Evolutionary conservation across 2,329 filamentous ascomycete species (phyloP), one percentile per base, ranked within the genome.

Genomic region (Dendrostoma leiphaemia): DNA sequence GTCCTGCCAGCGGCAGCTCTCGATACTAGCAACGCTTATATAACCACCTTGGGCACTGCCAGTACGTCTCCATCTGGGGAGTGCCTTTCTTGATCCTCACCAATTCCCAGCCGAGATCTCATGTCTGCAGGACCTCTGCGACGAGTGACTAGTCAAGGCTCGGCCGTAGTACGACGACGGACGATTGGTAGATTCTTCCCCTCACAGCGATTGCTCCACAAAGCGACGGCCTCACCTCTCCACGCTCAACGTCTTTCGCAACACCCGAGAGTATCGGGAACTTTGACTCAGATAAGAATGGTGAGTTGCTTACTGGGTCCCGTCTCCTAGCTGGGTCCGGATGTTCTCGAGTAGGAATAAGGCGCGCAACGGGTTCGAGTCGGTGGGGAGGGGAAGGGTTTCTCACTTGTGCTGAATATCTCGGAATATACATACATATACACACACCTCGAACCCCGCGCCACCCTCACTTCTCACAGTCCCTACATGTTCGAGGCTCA

Each of bases 261-360:
- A 24, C 38, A n/a, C n/a, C n/a, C n/a, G n/a, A n/a, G n/a, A n/a
- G n/a, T n/a, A n/a, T n/a, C n/a, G n/a, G n/a, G n/a, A n/a, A n/a
- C n/a, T n/a, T n/a, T n/a, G n/a, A n/a, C n/a, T n/a, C 56, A 58
- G 23, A 48, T 37, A 23, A 59, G 46, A 51, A 59, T 59, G 58
- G 58, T 59, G 41, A 45, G 55, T 38, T n/a, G n/a, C n/a, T n/a
- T n/a, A n/a, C n/a, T n/a, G n/a, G n/a, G n/a, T n/a, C n/a, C n/a
- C n/a, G n/a, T n/a, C n/a, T n/a, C n/a, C n/a, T n/a, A n/a, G n/a
- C n/a, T n/a, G n/a, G n/a, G n/a, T n/a, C n/a, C n/a, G n/a, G n/a
- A n/a, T n/a, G n/a, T n/a, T n/a, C n/a, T n/a, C n/a, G n/a, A n/a
- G n/a, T n/a, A n/a, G n/a, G n/a, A n/a, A n/a, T n/a, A n/a, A n/a